phyloP scores from a whole-genome alignment of 1,284 basidiomycete species.

The Butyriboletus appendiculatus region DNA sequence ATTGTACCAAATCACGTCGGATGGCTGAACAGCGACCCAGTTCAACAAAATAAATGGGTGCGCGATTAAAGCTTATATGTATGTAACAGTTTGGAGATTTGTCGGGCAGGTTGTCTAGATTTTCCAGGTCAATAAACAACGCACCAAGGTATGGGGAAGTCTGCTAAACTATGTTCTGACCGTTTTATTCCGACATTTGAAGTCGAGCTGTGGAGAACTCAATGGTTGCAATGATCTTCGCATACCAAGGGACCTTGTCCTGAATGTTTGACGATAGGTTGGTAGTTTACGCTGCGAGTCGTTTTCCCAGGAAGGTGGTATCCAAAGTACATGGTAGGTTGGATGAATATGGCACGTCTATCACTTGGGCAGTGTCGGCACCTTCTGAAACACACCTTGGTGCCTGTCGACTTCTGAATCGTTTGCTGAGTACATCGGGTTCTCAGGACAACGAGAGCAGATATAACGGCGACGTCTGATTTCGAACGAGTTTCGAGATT shows the following conservation, averaged over 20 bases:
- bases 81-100: background rate
- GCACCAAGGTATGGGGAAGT: too few relatives aligned
- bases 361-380: background rate
- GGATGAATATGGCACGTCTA: background rate
- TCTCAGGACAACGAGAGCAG: slow-evolving; percentile 1
- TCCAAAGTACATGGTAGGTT: background rate
- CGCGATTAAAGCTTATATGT: background rate
- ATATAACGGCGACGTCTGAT: background rate
- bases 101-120: background rate
- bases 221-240: background rate
- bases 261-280: background rate
- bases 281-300: background rate
- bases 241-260: background rate
- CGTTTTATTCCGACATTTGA: background rate
- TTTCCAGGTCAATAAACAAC: background rate
- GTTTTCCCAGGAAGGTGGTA: background rate
- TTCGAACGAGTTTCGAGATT: slow-evolving; percentile 5
- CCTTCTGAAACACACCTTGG: slow-evolving; percentile 8
- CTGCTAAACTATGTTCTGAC: background rate
- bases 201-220: background rate
- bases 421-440: background rate
- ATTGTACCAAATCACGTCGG: background rate
- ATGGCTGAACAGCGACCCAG: background rate
- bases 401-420: slow-evolving; percentile 7
- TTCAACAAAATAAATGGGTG: background rate